phyloP scores from a whole-genome alignment of 2,329 filamentous ascomycete species.

The Didymosphaeria variabile region DNA sequence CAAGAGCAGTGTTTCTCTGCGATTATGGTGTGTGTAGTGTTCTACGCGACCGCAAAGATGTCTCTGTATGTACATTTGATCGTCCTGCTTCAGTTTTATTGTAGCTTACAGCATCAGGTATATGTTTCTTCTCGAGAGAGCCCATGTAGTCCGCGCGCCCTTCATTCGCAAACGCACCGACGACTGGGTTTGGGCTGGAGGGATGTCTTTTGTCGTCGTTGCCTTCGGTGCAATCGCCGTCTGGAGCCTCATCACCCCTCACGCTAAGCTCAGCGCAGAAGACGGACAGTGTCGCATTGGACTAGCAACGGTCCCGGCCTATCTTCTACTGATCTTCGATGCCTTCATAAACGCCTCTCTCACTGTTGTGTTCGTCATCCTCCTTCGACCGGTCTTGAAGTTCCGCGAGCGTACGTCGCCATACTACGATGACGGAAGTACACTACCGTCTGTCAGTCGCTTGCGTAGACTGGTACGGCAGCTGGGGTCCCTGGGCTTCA shows the following conservation, averaged over 20 bases:
- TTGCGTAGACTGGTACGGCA: neutral
- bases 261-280: constrained; percentile 2
- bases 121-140: constrained; percentile 10
- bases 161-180: constrained; percentile 9
- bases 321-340: constrained; percentile 3
- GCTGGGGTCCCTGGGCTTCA: neutral
- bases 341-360: constrained; percentile 2
- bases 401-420: neutral
- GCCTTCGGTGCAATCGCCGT: constrained; percentile 4
- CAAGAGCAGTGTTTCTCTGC: constrained; percentile 9
- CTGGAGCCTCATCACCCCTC: neutral
- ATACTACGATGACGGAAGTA: neutral
- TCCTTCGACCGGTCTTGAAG: neutral
- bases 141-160: neutral
- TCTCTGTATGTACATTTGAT: neutral
- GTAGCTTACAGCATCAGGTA: neutral
- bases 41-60: neutral
- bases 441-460: neutral
- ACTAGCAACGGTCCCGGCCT: neutral
- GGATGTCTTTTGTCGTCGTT: neutral
- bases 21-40: constrained; percentile 5
- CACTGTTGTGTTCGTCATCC: neutral
- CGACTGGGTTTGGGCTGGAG: constrained; percentile 8
- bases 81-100: neutral
- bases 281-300: constrained; percentile 9